Evolutionary conservation across 305 asterid species (phyloP).

Genomic region (Fraxinus greggii): DNA sequence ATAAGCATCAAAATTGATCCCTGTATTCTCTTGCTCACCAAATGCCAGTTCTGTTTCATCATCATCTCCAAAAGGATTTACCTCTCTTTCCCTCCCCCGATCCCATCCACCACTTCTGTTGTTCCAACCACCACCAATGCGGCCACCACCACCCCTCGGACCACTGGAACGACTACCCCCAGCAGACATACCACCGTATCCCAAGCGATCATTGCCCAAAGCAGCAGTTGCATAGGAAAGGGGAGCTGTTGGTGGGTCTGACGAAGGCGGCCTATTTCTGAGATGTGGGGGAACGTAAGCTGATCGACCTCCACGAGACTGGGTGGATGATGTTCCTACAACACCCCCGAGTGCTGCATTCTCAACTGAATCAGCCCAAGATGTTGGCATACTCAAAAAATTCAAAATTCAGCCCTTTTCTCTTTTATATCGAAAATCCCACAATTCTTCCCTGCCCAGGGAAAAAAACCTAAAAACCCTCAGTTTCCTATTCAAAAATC

Average conservation of each 20-base stretch:
- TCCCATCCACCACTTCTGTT: constrained; percentile 38
- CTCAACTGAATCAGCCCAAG: constrained; percentile 37
- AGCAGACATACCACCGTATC: constrained; percentile 32
- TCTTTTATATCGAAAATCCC: constrained; percentile 4
- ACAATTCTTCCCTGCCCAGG: constrained; percentile 11
- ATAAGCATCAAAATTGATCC: constrained; percentile 52
- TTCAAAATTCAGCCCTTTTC: neutral
- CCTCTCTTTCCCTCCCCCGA: constrained; percentile 38
- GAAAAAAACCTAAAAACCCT: constrained; percentile 6
- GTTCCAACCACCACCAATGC: constrained; percentile 44
- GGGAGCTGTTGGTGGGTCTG: constrained; percentile 26
- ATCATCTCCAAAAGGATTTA: constrained; percentile 36
- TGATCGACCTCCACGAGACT: constrained; percentile 17
- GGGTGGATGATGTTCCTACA: constrained; percentile 16
- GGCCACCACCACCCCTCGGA: constrained; percentile 25
- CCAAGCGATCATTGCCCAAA: constrained; percentile 28
- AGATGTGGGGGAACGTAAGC: constrained; percentile 50
- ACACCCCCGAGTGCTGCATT: constrained; percentile 22
- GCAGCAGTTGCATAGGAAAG: constrained; percentile 28
- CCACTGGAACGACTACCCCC: constrained; percentile 26
- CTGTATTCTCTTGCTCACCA: constrained; percentile 36
- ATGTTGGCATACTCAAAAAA: constrained; percentile 26
- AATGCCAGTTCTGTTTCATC: constrained; percentile 21
- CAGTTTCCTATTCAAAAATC: neutral
- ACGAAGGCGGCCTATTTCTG: constrained; percentile 33